Conservation (phyloP, 371 early-diverging fungal genomes). For the Amoeboaphelidium protococcarum region DNA sequence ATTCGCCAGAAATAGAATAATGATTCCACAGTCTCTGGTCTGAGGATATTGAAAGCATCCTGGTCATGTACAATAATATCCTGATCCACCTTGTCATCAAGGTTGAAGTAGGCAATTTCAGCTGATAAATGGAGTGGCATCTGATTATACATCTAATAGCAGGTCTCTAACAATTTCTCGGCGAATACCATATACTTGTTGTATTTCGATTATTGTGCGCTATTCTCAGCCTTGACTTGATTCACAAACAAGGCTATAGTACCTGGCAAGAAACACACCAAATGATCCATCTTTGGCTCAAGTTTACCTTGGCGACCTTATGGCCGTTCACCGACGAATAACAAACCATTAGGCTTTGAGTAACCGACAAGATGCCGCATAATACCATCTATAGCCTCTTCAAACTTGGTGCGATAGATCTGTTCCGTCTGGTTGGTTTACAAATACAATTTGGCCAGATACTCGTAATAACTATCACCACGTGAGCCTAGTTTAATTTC, state of each 20-base stretch:
- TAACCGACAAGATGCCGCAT: constrained; percentile 32
- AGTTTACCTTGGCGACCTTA: constrained; percentile 8
- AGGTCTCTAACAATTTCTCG: constrained; percentile 40
- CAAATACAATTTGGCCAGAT: constrained; percentile 60
- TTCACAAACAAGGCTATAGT: constrained; percentile 49
- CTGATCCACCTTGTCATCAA: constrained; percentile 10
- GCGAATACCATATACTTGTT: constrained; percentile 35
- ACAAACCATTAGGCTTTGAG: constrained; percentile 23
- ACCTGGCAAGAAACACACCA: constrained; percentile 74
- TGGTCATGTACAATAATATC: constrained; percentile 30
- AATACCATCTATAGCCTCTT: constrained; percentile 36
- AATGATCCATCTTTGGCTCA: constrained; percentile 61
- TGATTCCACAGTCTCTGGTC: constrained; percentile 75
- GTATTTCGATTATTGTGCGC: constrained; percentile 6
- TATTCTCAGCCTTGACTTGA: constrained; percentile 15
- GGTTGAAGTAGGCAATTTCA: constrained; percentile 33
- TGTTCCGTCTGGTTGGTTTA: constrained; percentile 32
- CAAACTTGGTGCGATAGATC: constrained; percentile 36
- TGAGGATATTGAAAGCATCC: constrained; percentile 33
- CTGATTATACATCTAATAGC: constrained; percentile 49
- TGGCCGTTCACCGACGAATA: constrained; percentile 40
- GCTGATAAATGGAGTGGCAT: constrained; percentile 51
- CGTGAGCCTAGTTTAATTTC: constrained; percentile 38
- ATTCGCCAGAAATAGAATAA: constrained; percentile 53
- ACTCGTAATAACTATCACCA: constrained; percentile 85